Percentiles rank a stretch among this genome's conserved stretches.
phyloP scores from a whole-genome alignment of 129 eudicot species.

The Sambucus nigra region DNA sequence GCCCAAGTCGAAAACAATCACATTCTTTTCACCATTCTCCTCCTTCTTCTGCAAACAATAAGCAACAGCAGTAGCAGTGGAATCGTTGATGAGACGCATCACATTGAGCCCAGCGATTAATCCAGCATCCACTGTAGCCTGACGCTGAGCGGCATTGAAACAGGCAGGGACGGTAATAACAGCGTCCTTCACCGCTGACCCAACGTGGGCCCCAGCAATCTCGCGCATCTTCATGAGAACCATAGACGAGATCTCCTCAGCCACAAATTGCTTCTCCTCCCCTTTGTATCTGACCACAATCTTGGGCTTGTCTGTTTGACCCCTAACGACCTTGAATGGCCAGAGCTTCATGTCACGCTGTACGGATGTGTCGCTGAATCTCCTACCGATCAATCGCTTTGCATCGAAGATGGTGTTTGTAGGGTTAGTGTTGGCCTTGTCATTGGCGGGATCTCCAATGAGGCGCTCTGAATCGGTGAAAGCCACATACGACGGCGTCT shows the following conservation, averaged over 20 bases:
- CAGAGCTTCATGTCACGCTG: background rate
- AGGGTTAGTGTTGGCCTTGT: background rate
- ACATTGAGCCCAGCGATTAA: background rate
- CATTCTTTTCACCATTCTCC: background rate
- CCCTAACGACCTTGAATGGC: background rate
- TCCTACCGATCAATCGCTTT: background rate
- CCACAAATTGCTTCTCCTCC: background rate
- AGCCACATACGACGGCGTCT: background rate
- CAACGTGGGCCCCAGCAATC: background rate
- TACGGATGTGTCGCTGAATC: background rate
- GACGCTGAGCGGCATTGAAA: background rate
- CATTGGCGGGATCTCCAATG: background rate
- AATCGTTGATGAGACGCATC: background rate
- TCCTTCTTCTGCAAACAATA: background rate
- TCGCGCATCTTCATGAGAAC: background rate
- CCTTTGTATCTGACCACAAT: background rate
- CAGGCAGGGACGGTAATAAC: background rate
- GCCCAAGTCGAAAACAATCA: background rate
- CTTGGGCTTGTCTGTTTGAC: background rate
- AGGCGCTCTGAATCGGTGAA: background rate
- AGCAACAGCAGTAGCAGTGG: conserved; percentile 1
- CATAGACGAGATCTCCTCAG: background rate
- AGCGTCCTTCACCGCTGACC: background rate
- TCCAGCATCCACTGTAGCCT: background rate
- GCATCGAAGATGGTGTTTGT: background rate